Evolutionary conservation across 148 eudicot species (phyloP).

Genomic region (Nepenthes gracilis): DNA sequence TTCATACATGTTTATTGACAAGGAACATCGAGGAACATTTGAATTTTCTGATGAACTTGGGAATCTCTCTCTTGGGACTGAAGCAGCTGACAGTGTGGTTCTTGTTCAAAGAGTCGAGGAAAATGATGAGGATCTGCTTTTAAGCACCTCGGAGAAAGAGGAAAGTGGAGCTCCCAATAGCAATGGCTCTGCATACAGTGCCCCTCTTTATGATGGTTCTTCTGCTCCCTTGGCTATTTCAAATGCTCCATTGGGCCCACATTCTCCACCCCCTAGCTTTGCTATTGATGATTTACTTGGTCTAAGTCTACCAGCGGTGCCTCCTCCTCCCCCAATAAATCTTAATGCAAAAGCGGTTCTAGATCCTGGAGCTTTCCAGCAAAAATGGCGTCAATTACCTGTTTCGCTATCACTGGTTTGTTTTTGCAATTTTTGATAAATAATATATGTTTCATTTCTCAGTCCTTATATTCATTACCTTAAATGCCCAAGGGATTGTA

Average conservation of each 20-base stretch:
- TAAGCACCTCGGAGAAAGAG: conserved; percentile 77
- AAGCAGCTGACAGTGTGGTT: conserved; percentile 33
- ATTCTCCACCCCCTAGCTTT: conserved; percentile 42
- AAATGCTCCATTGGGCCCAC: conserved; percentile 27
- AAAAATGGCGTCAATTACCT: conserved; percentile 94
- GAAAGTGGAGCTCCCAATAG: conserved; percentile 31
- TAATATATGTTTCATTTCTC: background rate
- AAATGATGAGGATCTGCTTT: conserved; percentile 80
- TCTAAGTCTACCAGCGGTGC: conserved; percentile 37
- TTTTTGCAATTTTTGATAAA: background rate
- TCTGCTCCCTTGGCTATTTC: conserved; percentile 32
- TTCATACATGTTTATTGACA: conserved; percentile 94
- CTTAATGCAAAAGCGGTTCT: conserved; percentile 78
- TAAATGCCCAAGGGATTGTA: too few species aligned
- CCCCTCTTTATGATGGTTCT: conserved; percentile 56
- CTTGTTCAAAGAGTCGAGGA: conserved; percentile 68
- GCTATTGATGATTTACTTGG: conserved; percentile 91
- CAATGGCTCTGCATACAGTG: conserved; percentile 59
- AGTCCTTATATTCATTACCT: too few species aligned
- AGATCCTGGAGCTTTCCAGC: conserved; percentile 84
- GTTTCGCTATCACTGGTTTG: conserved; percentile 70
- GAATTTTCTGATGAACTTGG: conserved; percentile 82
- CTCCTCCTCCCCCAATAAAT: conserved; percentile 42
- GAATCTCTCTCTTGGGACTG: conserved; percentile 57
- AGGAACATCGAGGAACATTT: conserved; percentile 95